Base-by-base conservation (phyloP, 192 early-diverging fungal species). In the Gryganskiella cystojenkinii region DNA sequence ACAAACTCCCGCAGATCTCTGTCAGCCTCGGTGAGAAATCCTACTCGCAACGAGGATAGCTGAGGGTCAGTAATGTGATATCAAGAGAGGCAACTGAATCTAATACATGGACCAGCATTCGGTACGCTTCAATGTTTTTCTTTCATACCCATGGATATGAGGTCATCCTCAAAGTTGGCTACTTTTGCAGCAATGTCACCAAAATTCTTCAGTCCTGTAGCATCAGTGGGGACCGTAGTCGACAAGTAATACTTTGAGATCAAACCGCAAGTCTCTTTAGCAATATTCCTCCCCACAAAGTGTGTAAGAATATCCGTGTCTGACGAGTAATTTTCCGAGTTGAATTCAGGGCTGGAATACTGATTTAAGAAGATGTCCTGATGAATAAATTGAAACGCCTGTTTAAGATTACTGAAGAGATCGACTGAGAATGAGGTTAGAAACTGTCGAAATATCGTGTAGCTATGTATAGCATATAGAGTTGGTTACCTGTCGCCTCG, bases 1-100 rank as follows among this genome's bases (percentile, higher is more conserved):
- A 85, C 87, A 80, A 84, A 87, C 2, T 63, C 51, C 1, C 55
- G 58, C 6, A 87, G 46, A 1, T 58, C 67, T 11, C 73, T 51
- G 1, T 79, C 79, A 0, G 66, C 70, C 27, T 80, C 71, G 2
- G 68, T 71, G 9, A 71, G 49, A 42, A 80, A 68, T 4, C 68
- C 67, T 72, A 56, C 43, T 5, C 8, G 28, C 6, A 40, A 9
- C 44, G 22, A 51, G 9, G 8, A 8, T 20, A 15, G 13, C 9
- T 51, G n/a, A 15, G 22, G 9, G 20, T 24, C 17, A 5, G 20
- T 2, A 10, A 51, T 20, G 22, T 20, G 9, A 51, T 9, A 51
- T 9, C 17, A 20, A 22, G 8, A 51, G 24, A n/a, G 9, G 5
- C 20, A 15, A 22, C 10, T 51, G 14, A 15, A 51, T 2, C 28